Evolutionary conservation across 441 rosid genomes (phyloP).

Genomic region (Lepidium campestre): DNA sequence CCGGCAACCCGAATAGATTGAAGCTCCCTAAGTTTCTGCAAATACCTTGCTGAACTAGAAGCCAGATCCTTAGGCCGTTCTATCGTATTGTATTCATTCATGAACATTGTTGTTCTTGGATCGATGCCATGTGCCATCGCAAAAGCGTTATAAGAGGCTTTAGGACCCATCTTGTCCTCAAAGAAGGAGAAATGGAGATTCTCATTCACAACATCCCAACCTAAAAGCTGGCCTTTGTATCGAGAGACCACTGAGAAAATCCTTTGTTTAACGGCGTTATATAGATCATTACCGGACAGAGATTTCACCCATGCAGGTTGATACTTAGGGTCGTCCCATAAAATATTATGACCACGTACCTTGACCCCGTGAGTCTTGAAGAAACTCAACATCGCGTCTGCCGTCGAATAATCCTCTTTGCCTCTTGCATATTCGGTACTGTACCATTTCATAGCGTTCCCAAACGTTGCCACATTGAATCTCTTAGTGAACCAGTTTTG

Average conservation of each 20-base stretch:
- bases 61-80: constrained; percentile 41
- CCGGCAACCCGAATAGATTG: constrained; percentile 19
- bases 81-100: constrained; percentile 69
- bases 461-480: constrained; percentile 56
- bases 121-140: constrained; percentile 30
- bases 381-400: constrained; percentile 56
- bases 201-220: constrained; percentile 84
- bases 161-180: constrained; percentile 51
- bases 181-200: constrained; percentile 51
- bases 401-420: constrained; percentile 39
- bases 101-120: constrained; percentile 32
- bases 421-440: constrained; percentile 40
- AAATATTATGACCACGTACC: constrained; percentile 68
- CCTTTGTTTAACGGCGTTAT: constrained; percentile 33
- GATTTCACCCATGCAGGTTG: constrained; percentile 44
- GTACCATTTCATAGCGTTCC: constrained; percentile 79
- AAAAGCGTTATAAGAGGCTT: constrained; percentile 34
- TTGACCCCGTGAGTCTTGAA: constrained; percentile 33
- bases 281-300: constrained; percentile 30
- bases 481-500: constrained; percentile 65
- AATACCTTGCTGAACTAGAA: constrained; percentile 40
- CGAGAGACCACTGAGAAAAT: constrained; percentile 40
- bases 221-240: constrained; percentile 48
- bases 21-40: constrained; percentile 42
- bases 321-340: constrained; percentile 56